These are phyloP conservation scores for Ustilago vetiveriae DNA, from an alignment of 1,284 basidiomycete species.

Conservation along the genomic window DNA sequence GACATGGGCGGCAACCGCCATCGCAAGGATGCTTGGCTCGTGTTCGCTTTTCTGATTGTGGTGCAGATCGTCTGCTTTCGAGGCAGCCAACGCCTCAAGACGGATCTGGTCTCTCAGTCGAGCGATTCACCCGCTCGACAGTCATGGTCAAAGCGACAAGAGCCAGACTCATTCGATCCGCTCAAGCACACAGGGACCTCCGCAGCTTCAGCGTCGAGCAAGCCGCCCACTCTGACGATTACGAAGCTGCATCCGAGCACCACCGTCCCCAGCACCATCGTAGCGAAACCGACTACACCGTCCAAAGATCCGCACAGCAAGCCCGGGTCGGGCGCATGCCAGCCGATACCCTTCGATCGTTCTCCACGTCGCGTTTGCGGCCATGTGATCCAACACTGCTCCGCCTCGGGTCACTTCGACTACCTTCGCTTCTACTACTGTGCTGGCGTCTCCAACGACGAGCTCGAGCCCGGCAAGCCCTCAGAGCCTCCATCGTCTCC, in stretches of 20 bases:
- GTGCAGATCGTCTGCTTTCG: conserved; percentile 49
- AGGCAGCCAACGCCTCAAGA: conserved; percentile 25
- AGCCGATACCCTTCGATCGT: conserved; percentile 34
- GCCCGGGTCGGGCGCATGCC: conserved; percentile 18
- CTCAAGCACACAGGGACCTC: conserved; percentile 12
- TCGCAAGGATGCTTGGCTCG: conserved; percentile 46
- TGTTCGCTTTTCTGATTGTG: conserved; percentile 47
- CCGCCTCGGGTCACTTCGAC: conserved; percentile 48
- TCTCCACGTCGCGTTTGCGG: conserved; percentile 46
- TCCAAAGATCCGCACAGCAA: conserved; percentile 10
- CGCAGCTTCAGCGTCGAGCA: background rate
- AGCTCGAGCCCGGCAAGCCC: conserved; percentile 18
- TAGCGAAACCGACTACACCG: conserved; percentile 3
- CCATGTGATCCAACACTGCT: conserved; percentile 50
- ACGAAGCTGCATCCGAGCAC: conserved; percentile 7
- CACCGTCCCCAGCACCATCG: conserved; percentile 2
- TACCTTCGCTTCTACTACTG: conserved; percentile 64
- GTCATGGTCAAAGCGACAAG: conserved; percentile 11
- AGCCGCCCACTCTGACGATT: conserved; percentile 10
- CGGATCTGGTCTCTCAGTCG: conserved; percentile 12
- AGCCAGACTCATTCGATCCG: background rate
- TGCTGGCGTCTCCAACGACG: conserved; percentile 20
- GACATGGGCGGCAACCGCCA: conserved; percentile 37
- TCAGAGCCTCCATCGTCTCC: conserved; percentile 18
- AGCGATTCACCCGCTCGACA: background rate